These are phyloP conservation scores for Podospora anserina DNA, from an alignment of 495 filamentous ascomycete genomes.

Conservation along the genomic window DNA sequence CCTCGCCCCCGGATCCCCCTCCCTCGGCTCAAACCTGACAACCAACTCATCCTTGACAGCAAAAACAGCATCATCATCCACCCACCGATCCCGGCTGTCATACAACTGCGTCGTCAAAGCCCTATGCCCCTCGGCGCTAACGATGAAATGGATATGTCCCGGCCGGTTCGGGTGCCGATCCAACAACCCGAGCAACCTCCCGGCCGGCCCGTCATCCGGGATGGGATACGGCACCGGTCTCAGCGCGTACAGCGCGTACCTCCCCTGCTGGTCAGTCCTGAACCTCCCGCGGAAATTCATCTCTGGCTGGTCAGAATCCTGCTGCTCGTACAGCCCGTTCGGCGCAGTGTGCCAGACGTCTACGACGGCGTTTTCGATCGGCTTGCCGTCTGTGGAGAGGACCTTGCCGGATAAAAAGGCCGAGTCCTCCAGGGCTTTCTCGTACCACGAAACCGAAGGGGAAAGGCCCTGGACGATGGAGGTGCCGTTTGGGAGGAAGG, in stretches of 20 bases:
- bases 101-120: conserved; percentile 72
- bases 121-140: conserved; percentile 38
- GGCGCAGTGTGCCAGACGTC: conserved; percentile 76
- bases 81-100: conserved; percentile 60
- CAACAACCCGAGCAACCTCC: conserved; percentile 52
- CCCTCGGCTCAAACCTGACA: conserved; percentile 59
- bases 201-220: conserved; percentile 60
- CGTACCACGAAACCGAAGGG: conserved; percentile 34
- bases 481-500: conserved; percentile 58
- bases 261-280: conserved; percentile 60
- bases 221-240: conserved; percentile 71
- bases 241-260: conserved; percentile 65
- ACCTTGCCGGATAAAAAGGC: conserved; percentile 64
- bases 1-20: conserved; percentile 57
- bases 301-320: conserved; percentile 67
- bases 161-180: conserved; percentile 71
- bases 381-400: conserved; percentile 46
- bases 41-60: conserved; percentile 73
- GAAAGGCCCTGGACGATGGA: conserved; percentile 50
- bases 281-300: conserved; percentile 74
- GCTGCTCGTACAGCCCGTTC: conserved; percentile 78
- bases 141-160: conserved; percentile 73
- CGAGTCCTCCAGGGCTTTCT: conserved; percentile 51
- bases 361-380: conserved; percentile 60
- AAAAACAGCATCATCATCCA: conserved; percentile 67